These are phyloP conservation scores for Penicillium waksmanii DNA, from an alignment of 495 filamentous ascomycete species.

Conservation along the genomic window DNA sequence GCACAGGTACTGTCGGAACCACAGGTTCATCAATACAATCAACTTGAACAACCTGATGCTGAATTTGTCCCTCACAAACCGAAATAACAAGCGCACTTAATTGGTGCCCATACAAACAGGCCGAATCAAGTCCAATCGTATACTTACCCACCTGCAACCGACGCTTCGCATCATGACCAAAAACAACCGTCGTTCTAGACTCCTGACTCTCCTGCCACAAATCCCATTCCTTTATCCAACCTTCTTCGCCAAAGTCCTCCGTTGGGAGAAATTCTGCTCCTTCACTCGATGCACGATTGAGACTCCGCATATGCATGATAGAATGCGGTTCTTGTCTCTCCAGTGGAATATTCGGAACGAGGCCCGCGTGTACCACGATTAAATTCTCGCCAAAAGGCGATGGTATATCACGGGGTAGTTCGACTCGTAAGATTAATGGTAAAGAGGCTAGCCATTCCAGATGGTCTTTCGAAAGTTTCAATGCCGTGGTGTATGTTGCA, in stretches of 20 bases:
- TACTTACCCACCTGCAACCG: constrained; percentile 26
- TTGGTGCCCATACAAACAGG: constrained; percentile 29
- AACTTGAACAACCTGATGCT: constrained; percentile 24
- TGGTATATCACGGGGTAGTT: constrained; percentile 34
- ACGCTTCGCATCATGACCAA: constrained; percentile 35
- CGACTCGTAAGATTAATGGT: constrained; percentile 71
- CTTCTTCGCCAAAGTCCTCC: constrained; percentile 24
- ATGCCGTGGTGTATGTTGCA: constrained; percentile 19
- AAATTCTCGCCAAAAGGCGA: constrained; percentile 50
- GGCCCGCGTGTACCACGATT: constrained; percentile 75
- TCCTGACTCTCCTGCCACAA: constrained; percentile 23
- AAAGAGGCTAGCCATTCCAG: constrained; percentile 63
- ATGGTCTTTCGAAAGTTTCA: constrained; percentile 52
- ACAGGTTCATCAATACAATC: constrained; percentile 29
- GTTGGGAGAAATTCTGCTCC: constrained; percentile 8
- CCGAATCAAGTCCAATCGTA: constrained; percentile 31
- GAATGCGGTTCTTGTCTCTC: constrained; percentile 70
- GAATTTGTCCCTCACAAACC: constrained; percentile 6
- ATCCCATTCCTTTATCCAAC: constrained; percentile 31
- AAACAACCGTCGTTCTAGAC: constrained; percentile 27
- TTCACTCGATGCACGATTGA: background rate
- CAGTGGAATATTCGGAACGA: constrained; percentile 67
- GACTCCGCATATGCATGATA: constrained; percentile 82
- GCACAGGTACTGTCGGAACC: constrained; percentile 9
- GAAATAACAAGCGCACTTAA: constrained; percentile 29